Evolutionary conservation across 306 rosid species (phyloP), one percentile per base, ranked within the genome.

Genomic region (Quercus engelmannii): DNA sequence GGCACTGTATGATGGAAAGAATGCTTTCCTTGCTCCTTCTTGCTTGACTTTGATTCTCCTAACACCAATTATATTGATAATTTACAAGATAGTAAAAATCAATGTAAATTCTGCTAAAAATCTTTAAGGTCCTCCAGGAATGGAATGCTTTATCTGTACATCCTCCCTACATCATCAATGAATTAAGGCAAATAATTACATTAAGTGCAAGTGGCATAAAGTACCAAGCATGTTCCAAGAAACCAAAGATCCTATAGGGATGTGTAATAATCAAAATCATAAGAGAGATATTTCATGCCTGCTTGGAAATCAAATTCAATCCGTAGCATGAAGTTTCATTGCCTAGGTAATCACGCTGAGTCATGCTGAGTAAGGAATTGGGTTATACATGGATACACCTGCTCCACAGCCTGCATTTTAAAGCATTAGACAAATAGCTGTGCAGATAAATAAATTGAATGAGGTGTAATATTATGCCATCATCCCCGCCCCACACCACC

Each of bases 361-460:
- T 96, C 98, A 12, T 90, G 90, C 69, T 33, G 69, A 73, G 68
- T 79, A 76, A 96, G 95, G 85, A 96, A 96, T 54, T 96, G 87
- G 74, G 90, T 73, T 63, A 96, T 90, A 83, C 90, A 81, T 14
- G 99, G 98, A 82, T 96, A 91, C 41, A 93, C 89, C 83, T 93
- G 94, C 83, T 90, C 94, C 82, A 72, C 89, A 13, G 99, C 99
- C 99, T 96, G 89, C 81, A 69, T 9, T 76, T 80, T 73, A 84
- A 73, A 83, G 52, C 75, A 68, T 43, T 81, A 70, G 73, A 41
- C 85, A 86, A 80, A 83, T 63, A 67, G 69, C 55, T 52, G 82
- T 55, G 71, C 61, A 55, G 71, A 62, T 30, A 71, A 55, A 61
- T 62, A 69, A 55, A 83, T 69, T 26, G 46, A 38, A 28, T 23